Conservation (phyloP, 208 protist species). For the Acanthamoeba healyi region DNA sequence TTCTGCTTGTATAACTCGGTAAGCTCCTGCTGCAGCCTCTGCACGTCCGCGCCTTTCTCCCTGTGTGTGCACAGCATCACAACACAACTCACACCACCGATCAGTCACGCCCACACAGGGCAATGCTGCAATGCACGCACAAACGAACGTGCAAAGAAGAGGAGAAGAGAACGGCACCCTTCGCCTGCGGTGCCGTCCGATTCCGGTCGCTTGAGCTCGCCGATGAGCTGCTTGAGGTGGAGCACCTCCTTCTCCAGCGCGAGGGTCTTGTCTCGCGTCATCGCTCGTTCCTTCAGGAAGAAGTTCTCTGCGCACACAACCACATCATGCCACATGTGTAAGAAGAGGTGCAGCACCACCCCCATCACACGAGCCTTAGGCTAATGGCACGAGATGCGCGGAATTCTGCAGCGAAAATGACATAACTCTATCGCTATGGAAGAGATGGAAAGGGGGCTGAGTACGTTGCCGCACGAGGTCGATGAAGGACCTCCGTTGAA, state of each 20-base stretch:
- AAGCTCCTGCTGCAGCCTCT: conserved; percentile 55
- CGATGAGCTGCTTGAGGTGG: conserved; percentile 47
- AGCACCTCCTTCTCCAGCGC: conserved; percentile 54
- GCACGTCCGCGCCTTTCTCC: neutral
- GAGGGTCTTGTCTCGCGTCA: neutral
- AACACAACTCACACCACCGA: too few species aligned
- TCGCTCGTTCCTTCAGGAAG: neutral
- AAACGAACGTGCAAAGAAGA: neutral
- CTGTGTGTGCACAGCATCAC: too few species aligned
- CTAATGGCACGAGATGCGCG: too few species aligned
- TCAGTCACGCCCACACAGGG: too few species aligned
- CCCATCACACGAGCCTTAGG: too few species aligned
- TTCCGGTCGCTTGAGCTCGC: conserved; percentile 11
- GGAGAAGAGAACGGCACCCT: neutral
- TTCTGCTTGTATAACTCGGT: conserved; percentile 71
- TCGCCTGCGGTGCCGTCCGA: neutral
- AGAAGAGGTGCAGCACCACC: neutral
- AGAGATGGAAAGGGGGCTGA: neutral
- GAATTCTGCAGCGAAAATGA: too few species aligned
- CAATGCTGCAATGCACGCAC: neutral
- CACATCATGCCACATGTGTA: neutral
- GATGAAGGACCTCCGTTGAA: neutral
- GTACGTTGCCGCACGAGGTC: conserved; percentile 33
- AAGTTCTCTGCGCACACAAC: neutral
- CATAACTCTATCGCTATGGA: too few species aligned